Evolutionary conservation across 768 basidiomycete species (phyloP), one percentile per base, ranked within the genome.

Genomic region (Glaciozyma martinii): DNA sequence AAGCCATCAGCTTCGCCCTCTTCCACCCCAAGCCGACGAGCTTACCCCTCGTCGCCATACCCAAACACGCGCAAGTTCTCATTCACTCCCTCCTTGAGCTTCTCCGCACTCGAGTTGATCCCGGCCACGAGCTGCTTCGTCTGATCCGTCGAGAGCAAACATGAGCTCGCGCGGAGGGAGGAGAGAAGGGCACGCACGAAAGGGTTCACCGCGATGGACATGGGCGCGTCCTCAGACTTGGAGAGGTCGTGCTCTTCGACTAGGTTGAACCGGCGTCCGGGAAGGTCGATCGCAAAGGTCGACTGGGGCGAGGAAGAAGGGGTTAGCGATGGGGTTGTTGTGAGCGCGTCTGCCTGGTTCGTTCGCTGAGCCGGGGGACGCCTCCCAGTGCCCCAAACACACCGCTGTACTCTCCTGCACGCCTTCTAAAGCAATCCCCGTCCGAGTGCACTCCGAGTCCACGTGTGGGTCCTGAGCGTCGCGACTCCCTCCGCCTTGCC

Each of bases 191-290:
- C 21, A 19, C 79, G 56, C 75, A 78, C 81, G 83, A 49, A 44
- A 13, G 79, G 76, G 74, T 87, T 78, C 18, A 83, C 82, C 23
- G 86, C 85, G 81, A 97, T 86, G 75, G 91, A 94, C 90, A 92
- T 97, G n/a, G 95, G 93, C 7, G 88, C 88, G 77, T 98, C 95
- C 75, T 93, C 93, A 43, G 85, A 87, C 37, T 76, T 81, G 61
- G 83, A 86, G 18, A 99, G 81, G 72, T 89, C 84, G 56, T 85
- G 79, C 75, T 95, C 90, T 70, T 82, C 76, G 30, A 85, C 74
- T 1, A 84, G 77, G 40, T 83, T 78, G 16, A 90, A 75, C 23
- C 78, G 76, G 64, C 82, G 80, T 49, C 82, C 79, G 21, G 80
- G 75, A 27, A 56, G 30, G 21, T 78, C 79, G 61, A 90, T 79